These are phyloP conservation scores for Fusarium torreyae DNA, from an alignment of 2,329 filamentous ascomycete species.

Conservation along the genomic window DNA sequence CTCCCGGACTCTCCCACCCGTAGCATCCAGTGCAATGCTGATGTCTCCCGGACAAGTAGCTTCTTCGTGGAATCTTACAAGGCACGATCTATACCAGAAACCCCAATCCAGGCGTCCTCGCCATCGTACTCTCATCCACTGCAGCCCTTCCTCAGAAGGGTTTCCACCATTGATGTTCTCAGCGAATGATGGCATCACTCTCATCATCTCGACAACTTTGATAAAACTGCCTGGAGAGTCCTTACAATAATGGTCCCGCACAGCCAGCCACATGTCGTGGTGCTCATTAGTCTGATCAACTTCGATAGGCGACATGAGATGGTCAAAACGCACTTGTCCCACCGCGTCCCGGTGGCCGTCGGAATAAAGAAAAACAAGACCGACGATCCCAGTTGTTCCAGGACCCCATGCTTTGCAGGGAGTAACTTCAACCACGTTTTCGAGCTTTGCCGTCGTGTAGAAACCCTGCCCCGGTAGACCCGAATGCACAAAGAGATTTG, in stretches of 20 bases:
- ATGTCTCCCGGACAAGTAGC: neutral
- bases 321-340: conserved; percentile 26
- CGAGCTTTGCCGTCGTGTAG: conserved; percentile 11
- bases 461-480: neutral
- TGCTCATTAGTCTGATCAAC: neutral
- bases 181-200: conserved; percentile 12
- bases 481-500: neutral
- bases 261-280: conserved; percentile 22
- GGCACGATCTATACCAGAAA: conserved; percentile 7
- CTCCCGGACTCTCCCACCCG: conserved; percentile 6
- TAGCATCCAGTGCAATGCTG: neutral
- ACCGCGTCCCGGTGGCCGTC: conserved; percentile 24
- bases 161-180: conserved; percentile 8
- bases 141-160: neutral
- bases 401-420: conserved; percentile 18
- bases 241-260: neutral
- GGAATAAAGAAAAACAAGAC: conserved; percentile 14
- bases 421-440: neutral
- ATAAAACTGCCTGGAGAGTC: neutral
- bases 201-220: conserved; percentile 7
- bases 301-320: conserved; percentile 2
- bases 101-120: conserved; percentile 13
- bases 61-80: neutral
- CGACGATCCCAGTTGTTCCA: conserved; percentile 17
- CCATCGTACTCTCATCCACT: conserved; percentile 8